Conservation (phyloP, 768 basidiomycete genomes). For the Filobasidium wieringae region DNA sequence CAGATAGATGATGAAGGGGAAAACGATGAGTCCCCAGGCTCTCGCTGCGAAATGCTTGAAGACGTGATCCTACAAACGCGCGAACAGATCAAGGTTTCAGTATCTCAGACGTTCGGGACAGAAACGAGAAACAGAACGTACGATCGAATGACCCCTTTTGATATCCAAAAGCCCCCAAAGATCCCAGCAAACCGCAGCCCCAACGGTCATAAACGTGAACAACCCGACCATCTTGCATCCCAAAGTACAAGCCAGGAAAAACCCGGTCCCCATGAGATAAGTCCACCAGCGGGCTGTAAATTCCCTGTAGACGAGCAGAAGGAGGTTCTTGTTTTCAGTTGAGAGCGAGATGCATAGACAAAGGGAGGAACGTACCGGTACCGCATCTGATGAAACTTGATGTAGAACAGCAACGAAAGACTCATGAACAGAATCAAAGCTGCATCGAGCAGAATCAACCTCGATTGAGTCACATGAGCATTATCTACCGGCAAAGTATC, state of each 20-base stretch:
- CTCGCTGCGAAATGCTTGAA: conserved; percentile 78
- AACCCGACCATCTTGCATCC: conserved; percentile 97
- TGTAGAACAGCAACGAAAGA: conserved; percentile 80
- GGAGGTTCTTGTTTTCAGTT: background rate
- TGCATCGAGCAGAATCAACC: conserved; percentile 89
- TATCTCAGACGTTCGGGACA: too few relatives aligned
- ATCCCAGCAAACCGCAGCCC: conserved; percentile 81
- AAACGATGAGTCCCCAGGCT: conserved; percentile 65
- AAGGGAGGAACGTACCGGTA: conserved; percentile 49
- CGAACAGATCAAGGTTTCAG: background rate
- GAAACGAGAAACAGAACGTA: conserved; percentile 33
- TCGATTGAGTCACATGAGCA: conserved; percentile 89
- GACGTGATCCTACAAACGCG: conserved; percentile 59
- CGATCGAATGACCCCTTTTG: conserved; percentile 67
- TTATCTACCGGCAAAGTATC: conserved; percentile 53
- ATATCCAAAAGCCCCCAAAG: conserved; percentile 87
- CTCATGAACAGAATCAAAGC: conserved; percentile 91
- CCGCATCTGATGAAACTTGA: conserved; percentile 87
- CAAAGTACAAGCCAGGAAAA: conserved; percentile 90
- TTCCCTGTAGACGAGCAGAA: conserved; percentile 46
- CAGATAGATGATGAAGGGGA: conserved; percentile 84
- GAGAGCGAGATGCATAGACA: background rate
- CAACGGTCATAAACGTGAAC: conserved; percentile 76
- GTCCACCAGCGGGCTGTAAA: conserved; percentile 87
- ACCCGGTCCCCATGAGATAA: conserved; percentile 80